phyloP scores from a whole-genome alignment of 1,139 yeast species.

The Nakaseomyces bracarensis region DNA sequence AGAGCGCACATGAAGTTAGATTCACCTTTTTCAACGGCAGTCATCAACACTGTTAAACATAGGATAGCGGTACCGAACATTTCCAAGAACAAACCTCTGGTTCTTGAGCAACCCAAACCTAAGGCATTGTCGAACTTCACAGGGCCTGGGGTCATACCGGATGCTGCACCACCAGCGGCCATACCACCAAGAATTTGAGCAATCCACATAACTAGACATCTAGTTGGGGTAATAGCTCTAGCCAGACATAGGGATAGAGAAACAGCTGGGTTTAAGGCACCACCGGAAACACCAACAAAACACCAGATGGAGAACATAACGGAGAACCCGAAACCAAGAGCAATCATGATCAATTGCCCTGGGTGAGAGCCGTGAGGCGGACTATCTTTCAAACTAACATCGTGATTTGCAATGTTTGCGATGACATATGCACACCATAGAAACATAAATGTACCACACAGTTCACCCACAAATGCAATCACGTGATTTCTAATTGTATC shows the following conservation, averaged over 20 bases:
- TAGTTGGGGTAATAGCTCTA: constrained; percentile 63
- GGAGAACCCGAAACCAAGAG: constrained; percentile 83
- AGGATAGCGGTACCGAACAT: constrained; percentile 71
- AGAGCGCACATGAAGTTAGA: constrained; percentile 77
- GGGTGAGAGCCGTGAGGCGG: constrained; percentile 48
- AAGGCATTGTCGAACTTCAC: constrained; percentile 63
- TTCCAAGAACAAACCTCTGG: constrained; percentile 76
- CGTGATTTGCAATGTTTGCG: constrained; percentile 78
- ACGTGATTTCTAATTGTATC: constrained; percentile 43
- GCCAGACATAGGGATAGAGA: constrained; percentile 63
- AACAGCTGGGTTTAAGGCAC: constrained; percentile 86
- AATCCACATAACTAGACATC: constrained; percentile 58
- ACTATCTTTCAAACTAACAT: constrained; percentile 36
- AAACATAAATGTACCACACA: constrained; percentile 79
- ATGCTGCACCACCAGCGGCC: constrained; percentile 89
- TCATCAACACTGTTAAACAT: constrained; percentile 67
- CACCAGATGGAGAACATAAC: constrained; percentile 69
- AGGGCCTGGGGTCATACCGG: constrained; percentile 80
- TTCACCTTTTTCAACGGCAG: constrained; percentile 77
- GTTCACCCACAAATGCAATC: constrained; percentile 56
- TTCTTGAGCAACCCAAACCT: constrained; percentile 63
- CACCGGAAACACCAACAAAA: constrained; percentile 78
- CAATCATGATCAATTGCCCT: constrained; percentile 63
- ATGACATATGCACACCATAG: constrained; percentile 75
- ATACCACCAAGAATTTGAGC: constrained; percentile 78